These are phyloP conservation scores for Hordeum marinum DNA, from an alignment of 176 grass and related monocot genomes.

Conservation along the genomic window DNA sequence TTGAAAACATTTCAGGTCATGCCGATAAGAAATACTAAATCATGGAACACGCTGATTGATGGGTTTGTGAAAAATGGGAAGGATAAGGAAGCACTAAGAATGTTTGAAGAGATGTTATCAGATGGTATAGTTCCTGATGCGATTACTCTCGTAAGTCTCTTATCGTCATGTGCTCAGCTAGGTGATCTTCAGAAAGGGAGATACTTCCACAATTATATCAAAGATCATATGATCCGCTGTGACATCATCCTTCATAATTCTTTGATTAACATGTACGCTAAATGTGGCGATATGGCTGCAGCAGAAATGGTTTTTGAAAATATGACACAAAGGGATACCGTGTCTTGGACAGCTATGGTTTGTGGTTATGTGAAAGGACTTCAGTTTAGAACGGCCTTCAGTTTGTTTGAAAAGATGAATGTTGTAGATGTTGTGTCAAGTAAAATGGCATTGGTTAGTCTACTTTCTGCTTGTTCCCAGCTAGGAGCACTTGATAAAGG, in stretches of 20 bases:
- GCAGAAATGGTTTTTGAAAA: slow-evolving; percentile 46
- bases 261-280: slow-evolving; percentile 85
- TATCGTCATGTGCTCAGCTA: slow-evolving; percentile 70
- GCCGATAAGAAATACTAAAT: slow-evolving; percentile 47
- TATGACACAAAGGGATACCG: slow-evolving; percentile 53
- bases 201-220: slow-evolving; percentile 46
- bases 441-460: slow-evolving; percentile 73
- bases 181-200: slow-evolving; percentile 54
- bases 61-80: slow-evolving; percentile 55
- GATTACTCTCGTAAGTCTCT: slow-evolving; percentile 44
- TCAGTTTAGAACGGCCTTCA: slow-evolving; percentile 48
- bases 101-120: slow-evolving; percentile 51
- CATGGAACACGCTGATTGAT: slow-evolving; percentile 69
- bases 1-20: slow-evolving; percentile 42
- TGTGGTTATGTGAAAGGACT: slow-evolving; percentile 61
- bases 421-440: slow-evolving; percentile 36
- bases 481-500: slow-evolving; percentile 74
- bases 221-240: slow-evolving; percentile 15
- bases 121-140: slow-evolving; percentile 32
- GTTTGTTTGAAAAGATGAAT: slow-evolving; percentile 72
- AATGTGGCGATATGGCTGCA: slow-evolving; percentile 61
- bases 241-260: slow-evolving; percentile 63
- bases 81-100: slow-evolving; percentile 37
- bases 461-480: slow-evolving; percentile 75
- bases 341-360: slow-evolving; percentile 83